phyloP scores from a whole-genome alignment of 1,139 yeast genomes.

The Eremothecium coryli region DNA sequence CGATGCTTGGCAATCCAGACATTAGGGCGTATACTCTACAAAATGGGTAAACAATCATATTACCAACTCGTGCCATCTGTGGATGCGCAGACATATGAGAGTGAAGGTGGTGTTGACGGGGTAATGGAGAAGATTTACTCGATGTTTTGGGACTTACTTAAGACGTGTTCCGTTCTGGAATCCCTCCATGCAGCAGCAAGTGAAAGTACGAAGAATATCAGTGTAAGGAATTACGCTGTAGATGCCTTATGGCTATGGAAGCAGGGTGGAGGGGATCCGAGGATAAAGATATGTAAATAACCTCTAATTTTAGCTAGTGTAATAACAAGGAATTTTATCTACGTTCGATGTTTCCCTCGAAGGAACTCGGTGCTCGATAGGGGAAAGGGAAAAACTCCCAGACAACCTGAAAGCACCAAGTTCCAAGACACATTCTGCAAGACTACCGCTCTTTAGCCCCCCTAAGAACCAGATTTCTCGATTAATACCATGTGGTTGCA shows the following conservation, averaged over 20 bases:
- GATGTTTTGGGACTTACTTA: slow-evolving; percentile 69
- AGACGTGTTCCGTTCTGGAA: slow-evolving; percentile 58
- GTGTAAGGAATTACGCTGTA: slow-evolving; percentile 75
- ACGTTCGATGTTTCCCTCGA: too few species aligned
- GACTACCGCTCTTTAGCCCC: too few species aligned
- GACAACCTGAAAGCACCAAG: too few species aligned
- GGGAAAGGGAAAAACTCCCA: too few species aligned
- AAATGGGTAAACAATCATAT: slow-evolving; percentile 58
- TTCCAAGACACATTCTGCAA: too few species aligned
- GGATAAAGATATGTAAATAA: slow-evolving; percentile 10
- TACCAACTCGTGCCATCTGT: slow-evolving; percentile 40
- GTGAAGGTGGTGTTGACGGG: slow-evolving; percentile 35
- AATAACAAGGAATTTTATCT: too few species aligned
- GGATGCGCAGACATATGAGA: slow-evolving; percentile 34
- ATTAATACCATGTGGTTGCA: too few species aligned
- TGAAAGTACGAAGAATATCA: slow-evolving; percentile 59
- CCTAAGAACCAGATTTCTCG: too few species aligned
- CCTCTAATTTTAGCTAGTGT: too few species aligned
- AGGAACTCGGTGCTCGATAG: too few species aligned
- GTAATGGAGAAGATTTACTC: slow-evolving; percentile 34
- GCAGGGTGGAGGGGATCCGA: slow-evolving; percentile 55
- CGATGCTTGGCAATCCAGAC: slow-evolving; percentile 80
- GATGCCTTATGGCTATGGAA: slow-evolving; percentile 95
- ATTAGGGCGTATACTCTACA: slow-evolving; percentile 76
- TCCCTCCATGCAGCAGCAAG: slow-evolving; percentile 66